Conservation (phyloP, 140 eudicot genomes). For the Bidens hawaiensis region DNA sequence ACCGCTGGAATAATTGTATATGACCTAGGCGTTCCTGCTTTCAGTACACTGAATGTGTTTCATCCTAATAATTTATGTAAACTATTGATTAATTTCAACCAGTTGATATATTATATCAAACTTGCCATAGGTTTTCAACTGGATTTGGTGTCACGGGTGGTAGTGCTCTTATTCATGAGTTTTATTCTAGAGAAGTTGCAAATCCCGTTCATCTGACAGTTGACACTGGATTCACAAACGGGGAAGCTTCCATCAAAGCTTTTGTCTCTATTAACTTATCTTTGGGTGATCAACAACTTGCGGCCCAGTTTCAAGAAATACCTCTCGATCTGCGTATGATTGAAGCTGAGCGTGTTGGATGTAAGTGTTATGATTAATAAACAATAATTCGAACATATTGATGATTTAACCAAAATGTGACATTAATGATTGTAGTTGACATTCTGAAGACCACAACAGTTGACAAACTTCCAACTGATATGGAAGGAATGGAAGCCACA, state of each 20-base stretch:
- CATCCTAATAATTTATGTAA: neutral
- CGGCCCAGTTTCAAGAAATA: slow-evolving; percentile 93
- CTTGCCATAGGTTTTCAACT: slow-evolving; percentile 73
- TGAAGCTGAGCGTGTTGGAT: slow-evolving; percentile 94
- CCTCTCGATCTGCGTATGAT: slow-evolving; percentile 80
- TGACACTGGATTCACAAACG: slow-evolving; percentile 78
- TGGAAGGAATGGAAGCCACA: slow-evolving; percentile 93
- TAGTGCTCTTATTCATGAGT: slow-evolving; percentile 82
- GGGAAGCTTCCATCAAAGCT: slow-evolving; percentile 69
- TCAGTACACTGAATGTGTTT: neutral
- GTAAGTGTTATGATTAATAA: slow-evolving; percentile 36
- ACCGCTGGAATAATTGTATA: neutral
- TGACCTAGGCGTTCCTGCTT: neutral
- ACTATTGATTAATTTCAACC: too few relatives aligned
- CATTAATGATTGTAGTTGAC: slow-evolving; percentile 46
- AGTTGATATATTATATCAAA: neutral
- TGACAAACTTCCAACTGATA: slow-evolving; percentile 81
- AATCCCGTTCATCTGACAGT: slow-evolving; percentile 82
- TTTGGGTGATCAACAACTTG: slow-evolving; percentile 85
- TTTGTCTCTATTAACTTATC: slow-evolving; percentile 65
- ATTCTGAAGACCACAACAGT: slow-evolving; percentile 72
- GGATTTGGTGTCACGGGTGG: slow-evolving; percentile 93
- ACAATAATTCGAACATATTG: neutral
- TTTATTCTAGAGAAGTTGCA: slow-evolving; percentile 69
- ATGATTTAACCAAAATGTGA: neutral